Evolutionary conservation across 805 yeast species (phyloP), one percentile per base, ranked within the genome.

Genomic region (Metschnikowia similis): DNA sequence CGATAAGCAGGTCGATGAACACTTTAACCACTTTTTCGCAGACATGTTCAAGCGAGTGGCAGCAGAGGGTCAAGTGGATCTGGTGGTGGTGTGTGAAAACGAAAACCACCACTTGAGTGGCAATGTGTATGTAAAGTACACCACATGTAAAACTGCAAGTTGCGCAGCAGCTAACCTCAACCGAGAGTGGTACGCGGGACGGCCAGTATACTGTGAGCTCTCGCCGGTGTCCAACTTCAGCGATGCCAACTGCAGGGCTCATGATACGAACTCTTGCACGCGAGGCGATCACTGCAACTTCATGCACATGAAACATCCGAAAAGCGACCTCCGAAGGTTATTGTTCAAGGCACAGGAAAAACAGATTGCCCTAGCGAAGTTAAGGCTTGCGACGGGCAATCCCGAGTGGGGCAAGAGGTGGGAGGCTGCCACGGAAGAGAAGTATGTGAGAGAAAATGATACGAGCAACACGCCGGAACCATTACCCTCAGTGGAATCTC

Each of bases 201-300:
- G 83, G 48, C 98, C 97, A 0, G 81, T 91, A 0, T 86, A 82
- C 63, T 82, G 89, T 60, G 94, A 88, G 59, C 71, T 88, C 28
- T 80, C 89, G 26, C 94, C 96, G 11, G 91, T 88, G 16, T 66
- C 76, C 3, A 82, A 78, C 60, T 81, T 87, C 56, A 71, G 76
- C 41, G 94, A 85, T 48, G 86, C 95, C 10, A 75, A 81, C 48
- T 91, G 98, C 62, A 74, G 88, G 37, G 85, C 85, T 39, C 84
- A 85, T 60, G 88, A 84, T 35, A 66, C 73, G 2, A 67, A 74
- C 26, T 70, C 69, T 11, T 91, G 98, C 63, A 79, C 76, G n/a
- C 77, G 97, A 62, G 92, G 90, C 2, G 87, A 84, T 31, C 78
- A 80, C 60, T 91, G 98, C 67, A 91, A 91, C 66, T 90, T 87